Evolutionary conservation across 441 rosid species (phyloP).

Genomic region (Erodium texanum): DNA sequence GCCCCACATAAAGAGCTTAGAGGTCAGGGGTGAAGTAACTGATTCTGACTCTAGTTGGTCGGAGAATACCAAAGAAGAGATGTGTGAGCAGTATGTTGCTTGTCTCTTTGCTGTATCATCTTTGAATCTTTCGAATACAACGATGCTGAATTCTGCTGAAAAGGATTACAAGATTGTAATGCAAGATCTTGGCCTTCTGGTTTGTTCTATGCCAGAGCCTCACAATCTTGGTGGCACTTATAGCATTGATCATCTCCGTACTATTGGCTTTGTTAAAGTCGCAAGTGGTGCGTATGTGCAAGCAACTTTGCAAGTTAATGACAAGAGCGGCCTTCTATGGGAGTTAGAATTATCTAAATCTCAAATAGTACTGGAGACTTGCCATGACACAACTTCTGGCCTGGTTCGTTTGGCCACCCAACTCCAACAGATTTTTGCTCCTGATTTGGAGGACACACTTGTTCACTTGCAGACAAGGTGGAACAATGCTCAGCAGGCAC

Average conservation of each 20-base stretch:
- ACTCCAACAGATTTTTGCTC: constrained; percentile 82
- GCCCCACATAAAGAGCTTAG: constrained; percentile 42
- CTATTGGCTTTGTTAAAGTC: constrained; percentile 75
- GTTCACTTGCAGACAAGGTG: constrained; percentile 87
- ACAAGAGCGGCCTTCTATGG: constrained; percentile 59
- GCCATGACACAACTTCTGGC: constrained; percentile 80
- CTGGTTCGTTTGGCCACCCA: constrained; percentile 70
- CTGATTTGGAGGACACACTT: constrained; percentile 83
- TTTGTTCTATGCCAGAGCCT: constrained; percentile 38
- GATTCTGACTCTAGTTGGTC: constrained; percentile 22
- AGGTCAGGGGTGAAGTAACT: too few relatives aligned
- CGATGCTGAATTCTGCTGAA: constrained; percentile 31
- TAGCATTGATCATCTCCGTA: constrained; percentile 51
- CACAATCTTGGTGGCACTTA: constrained; percentile 47
- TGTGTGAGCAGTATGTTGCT: constrained; percentile 35
- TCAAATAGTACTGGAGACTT: constrained; percentile 61
- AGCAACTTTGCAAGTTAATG: constrained; percentile 53
- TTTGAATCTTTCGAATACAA: constrained; percentile 44
- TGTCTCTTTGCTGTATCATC: constrained; percentile 92
- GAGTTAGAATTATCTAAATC: constrained; percentile 73
- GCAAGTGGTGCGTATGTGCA: constrained; percentile 64
- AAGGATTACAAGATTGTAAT: constrained; percentile 54
- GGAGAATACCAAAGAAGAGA: constrained; percentile 21
- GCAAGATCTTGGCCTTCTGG: constrained; percentile 88
- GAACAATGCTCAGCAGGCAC: constrained; percentile 55